These are phyloP conservation scores for Phytopythium sindhum DNA, from an alignment of 352 stramenopile species.

Conservation along the genomic window DNA sequence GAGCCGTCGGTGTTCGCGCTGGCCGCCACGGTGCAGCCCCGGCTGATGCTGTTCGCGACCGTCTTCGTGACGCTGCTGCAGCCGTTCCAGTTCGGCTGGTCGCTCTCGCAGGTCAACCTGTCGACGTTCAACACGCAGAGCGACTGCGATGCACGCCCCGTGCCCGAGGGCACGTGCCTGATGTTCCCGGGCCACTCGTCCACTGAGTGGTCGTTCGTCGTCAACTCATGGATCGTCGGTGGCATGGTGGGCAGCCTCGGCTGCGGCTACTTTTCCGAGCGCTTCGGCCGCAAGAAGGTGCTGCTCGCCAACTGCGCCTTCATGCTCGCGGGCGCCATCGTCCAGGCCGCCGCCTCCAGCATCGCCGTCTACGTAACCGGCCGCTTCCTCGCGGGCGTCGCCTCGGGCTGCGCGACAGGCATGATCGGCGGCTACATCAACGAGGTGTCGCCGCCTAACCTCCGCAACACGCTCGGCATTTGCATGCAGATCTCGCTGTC, in stretches of 20 bases:
- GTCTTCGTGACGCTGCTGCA: conserved; percentile 31
- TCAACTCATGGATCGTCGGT: conserved; percentile 46
- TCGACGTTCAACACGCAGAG: conserved; percentile 38
- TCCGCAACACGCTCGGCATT: conserved; percentile 24
- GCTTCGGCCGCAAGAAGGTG: conserved; percentile 29
- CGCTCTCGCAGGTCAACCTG: conserved; percentile 46
- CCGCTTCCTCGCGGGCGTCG: conserved; percentile 27
- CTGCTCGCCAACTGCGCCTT: conserved; percentile 16
- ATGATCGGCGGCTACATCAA: conserved; percentile 23
- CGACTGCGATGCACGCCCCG: conserved; percentile 30
- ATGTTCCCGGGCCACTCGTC: conserved; percentile 53
- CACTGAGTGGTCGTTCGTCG: conserved; percentile 36
- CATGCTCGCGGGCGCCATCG: conserved; percentile 24
- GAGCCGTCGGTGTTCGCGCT: not conserved
- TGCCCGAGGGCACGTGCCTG: conserved; percentile 36
- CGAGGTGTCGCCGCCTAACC: conserved; percentile 28
- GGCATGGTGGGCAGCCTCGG: conserved; percentile 37
- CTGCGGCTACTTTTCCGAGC: conserved; percentile 22
- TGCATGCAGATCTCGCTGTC: conserved; percentile 25
- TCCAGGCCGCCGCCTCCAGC: conserved; percentile 13
- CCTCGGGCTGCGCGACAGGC: conserved; percentile 22
- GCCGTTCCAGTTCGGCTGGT: conserved; percentile 51
- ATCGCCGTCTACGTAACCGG: conserved; percentile 18
- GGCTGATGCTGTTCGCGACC: conserved; percentile 38
- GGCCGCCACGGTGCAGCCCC: conserved; percentile 9